These are phyloP conservation scores for Teratosphaeria gauchensis DNA, from an alignment of 2,329 filamentous ascomycete species.

Conservation along the genomic window DNA sequence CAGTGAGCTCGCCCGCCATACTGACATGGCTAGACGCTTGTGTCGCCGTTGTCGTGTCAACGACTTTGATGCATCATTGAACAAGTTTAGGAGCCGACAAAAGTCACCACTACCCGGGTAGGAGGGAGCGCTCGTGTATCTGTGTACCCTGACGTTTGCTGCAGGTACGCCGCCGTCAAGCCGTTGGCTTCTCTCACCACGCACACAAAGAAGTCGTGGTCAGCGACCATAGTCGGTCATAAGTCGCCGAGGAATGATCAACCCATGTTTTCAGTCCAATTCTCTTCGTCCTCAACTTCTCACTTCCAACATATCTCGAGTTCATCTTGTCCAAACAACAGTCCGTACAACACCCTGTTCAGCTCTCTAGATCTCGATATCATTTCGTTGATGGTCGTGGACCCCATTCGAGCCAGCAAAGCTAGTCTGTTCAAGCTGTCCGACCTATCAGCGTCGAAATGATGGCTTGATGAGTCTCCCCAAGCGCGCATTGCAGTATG, in stretches of 20 bases:
- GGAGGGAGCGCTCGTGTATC: not conserved
- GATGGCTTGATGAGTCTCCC: slow-evolving; percentile 22
- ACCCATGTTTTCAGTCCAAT: not conserved
- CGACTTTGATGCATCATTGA: not conserved
- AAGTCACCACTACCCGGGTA: not conserved
- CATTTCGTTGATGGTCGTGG: not conserved
- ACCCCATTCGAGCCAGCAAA: not conserved
- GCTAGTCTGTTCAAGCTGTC: not conserved
- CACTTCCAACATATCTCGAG: not conserved
- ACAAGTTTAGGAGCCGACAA: not conserved
- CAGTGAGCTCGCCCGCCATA: slow-evolving; percentile 19
- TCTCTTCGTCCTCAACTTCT: not conserved
- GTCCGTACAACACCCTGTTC: not conserved
- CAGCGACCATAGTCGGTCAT: not conserved
- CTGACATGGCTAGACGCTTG: slow-evolving; percentile 11
- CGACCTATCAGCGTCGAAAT: slow-evolving; percentile 4
- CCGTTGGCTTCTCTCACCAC: not conserved
- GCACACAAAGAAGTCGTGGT: not conserved
- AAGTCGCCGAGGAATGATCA: not conserved
- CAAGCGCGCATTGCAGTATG: slow-evolving; percentile 14
- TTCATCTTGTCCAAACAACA: not conserved
- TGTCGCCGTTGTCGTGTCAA: not conserved
- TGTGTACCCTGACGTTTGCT: not conserved
- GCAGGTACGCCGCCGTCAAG: not conserved
- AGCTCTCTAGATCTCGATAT: not conserved